A percentile compares a stretch with the other conserved stretches of the same genome.
Conservation (phyloP, 495 filamentous ascomycete species). For the Xylaria nigripes region DNA sequence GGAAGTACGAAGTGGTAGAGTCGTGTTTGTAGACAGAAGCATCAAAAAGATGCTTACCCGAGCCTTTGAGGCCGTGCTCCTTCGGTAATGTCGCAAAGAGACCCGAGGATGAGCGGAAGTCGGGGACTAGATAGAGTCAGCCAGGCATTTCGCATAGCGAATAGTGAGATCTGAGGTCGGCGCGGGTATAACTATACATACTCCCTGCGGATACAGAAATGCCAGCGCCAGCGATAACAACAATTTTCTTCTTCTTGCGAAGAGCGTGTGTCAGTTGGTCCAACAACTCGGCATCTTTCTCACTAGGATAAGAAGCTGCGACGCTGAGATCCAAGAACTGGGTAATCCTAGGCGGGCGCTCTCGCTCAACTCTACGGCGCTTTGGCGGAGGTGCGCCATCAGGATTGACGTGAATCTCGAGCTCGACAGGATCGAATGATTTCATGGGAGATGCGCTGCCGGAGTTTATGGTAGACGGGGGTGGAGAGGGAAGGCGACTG, state of each 20-base stretch:
- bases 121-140: conserved; percentile 58
- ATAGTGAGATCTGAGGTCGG: not conserved
- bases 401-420: conserved; percentile 44
- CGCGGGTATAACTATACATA: conserved; percentile 42
- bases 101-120: conserved; percentile 85
- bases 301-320: conserved; percentile 33
- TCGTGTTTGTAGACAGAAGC: conserved; percentile 94
- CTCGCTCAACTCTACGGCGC: conserved; percentile 58
- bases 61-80: conserved; percentile 84
- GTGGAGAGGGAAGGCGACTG: conserved; percentile 31
- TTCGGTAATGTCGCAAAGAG: conserved; percentile 76
- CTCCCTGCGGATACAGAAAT: conserved; percentile 95
- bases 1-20: conserved; percentile 76
- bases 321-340: conserved; percentile 63
- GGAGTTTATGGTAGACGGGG: conserved; percentile 36
- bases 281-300: conserved; percentile 44
- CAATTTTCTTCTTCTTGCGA: conserved; percentile 85
- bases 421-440: conserved; percentile 24
- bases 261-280: conserved; percentile 66
- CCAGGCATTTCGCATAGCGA: conserved; percentile 18
- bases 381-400: conserved; percentile 62
- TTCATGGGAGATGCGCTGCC: conserved; percentile 39
- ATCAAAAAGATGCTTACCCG: conserved; percentile 93
- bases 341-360: conserved; percentile 65
- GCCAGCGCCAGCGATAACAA: conserved; percentile 91